Evolutionary conservation across 495 filamentous ascomycete genomes (phyloP), one percentile per base, ranked within the genome.

Genomic region (Daldinia vernicosa): DNA sequence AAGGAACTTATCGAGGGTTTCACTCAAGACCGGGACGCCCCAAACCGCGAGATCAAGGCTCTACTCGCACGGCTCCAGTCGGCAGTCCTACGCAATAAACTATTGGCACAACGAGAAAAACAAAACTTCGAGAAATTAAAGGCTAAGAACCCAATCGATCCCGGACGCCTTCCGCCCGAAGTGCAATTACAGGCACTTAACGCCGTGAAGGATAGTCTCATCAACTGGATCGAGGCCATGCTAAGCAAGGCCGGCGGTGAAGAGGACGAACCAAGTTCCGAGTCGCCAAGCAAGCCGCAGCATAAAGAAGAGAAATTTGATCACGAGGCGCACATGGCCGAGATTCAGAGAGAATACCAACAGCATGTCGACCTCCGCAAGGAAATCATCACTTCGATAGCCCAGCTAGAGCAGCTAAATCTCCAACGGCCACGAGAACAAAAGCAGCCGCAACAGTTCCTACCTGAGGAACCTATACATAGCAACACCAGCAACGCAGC

Each of bases 181-280:
- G 76, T 81, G 3, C 83, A 82, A 37, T 62, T 82, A 33, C 84
- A 82, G 62, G 89, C 88, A 14, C 70, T 84, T 39, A 81, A 79
- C 24, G 74, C 70, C n/a, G 88, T 88, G 3, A 82, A 91, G 26
- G 84, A 87, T 72, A 89, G 88, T 55, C 79, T 93, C 60, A 89
- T 92, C 40, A 83, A 84, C 69, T 93, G 91, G 90, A 90, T 93
- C 24, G 90, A 93, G 75, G 80, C 83, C 12, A 90, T 91, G 66
- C 79, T 93, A 7, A 80, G 83, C 30, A 86, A 82, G 59, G 87
- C 86, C 0, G 80, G 78, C 17, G 81, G 81, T 53, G 80, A 75
- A 9, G 75, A 78, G 45, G 77, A 83, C 32, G 80, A 83, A 53
- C 78, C 82, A 26, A 66, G 66, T 69, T 75, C 76, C 47, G 81